phyloP scores from a whole-genome alignment of 169 alveolate species.

The Plasmodium sp. region DNA sequence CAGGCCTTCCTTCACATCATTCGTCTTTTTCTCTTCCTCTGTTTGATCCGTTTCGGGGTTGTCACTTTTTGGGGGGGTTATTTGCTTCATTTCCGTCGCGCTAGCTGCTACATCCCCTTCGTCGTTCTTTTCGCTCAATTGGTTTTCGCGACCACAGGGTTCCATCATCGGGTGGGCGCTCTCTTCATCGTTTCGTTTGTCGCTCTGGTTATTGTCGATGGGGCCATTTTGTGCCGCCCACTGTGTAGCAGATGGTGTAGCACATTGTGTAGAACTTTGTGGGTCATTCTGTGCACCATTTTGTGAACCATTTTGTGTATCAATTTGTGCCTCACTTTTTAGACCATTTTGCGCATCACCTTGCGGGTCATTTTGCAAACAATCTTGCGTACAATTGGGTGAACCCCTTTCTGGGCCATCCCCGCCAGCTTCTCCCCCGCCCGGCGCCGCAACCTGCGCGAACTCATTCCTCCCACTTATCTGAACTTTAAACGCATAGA shows the following conservation, averaged over 20 bases:
- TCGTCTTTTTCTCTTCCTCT: neutral
- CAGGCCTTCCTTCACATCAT: neutral
- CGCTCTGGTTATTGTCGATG: neutral
- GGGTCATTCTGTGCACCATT: neutral
- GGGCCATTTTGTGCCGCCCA: neutral
- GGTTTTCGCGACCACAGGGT: neutral
- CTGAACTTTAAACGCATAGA: conserved; percentile 61
- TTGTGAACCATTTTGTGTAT: neutral
- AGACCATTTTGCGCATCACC: neutral
- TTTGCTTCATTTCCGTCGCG: neutral
- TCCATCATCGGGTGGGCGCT: neutral
- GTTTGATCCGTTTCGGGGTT: neutral
- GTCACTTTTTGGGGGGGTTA: neutral
- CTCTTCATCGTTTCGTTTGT: neutral
- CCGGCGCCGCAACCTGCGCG: neutral
- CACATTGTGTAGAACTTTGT: neutral
- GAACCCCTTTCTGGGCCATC: neutral
- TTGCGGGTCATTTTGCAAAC: neutral
- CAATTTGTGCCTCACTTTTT: neutral
- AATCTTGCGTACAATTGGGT: neutral
- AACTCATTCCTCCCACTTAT: conserved; percentile 12
- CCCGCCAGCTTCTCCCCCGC: neutral
- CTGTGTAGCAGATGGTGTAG: neutral
- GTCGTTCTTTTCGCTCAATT: neutral
- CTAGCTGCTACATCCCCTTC: neutral